Conservation (phyloP, 129 eudicot species). For the Rutidosis leptorrhynchoides region DNA sequence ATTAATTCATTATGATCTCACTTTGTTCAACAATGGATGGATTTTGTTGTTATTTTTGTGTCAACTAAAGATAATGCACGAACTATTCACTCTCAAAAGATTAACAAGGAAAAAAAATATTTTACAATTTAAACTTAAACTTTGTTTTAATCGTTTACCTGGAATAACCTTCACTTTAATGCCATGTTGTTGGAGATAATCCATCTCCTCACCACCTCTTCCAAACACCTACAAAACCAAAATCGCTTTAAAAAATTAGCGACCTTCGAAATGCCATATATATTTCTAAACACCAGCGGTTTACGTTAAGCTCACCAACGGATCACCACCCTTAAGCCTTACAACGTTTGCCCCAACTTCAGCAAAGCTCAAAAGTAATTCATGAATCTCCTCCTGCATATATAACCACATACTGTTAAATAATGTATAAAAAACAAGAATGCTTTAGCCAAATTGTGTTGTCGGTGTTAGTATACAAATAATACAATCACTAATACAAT, state of each 20-base stretch:
- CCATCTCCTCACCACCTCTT: constrained; percentile 99
- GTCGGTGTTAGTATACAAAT: no score
- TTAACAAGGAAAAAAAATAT: no score
- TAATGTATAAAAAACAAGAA: no score
- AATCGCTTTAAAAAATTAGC: neutral
- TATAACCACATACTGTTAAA: constrained; percentile 7
- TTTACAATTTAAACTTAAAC: no score
- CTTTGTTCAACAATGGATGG: no score
- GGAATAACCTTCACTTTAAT: constrained; percentile 90
- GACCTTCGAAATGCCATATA: neutral
- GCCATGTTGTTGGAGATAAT: constrained; percentile 87
- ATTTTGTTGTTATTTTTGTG: no score
- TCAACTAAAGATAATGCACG: no score
- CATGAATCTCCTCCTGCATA: constrained; percentile 89
- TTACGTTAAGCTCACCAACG: constrained; percentile 55
- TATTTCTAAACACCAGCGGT: neutral
- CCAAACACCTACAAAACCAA: constrained; percentile 69
- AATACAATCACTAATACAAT: no score
- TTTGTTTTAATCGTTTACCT: constrained; percentile 51
- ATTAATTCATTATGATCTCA: no score
- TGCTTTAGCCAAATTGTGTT: no score
- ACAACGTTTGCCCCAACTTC: constrained; percentile 95
- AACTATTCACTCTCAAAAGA: no score
- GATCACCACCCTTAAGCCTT: constrained; percentile 97
- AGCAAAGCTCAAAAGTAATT: constrained; percentile 83